Percentiles rank a stretch among this genome's conserved stretches.
These are phyloP conservation scores for Raphidocelis subcapitata DNA, from an alignment of 139 green algal species.

Conservation along the genomic window DNA sequence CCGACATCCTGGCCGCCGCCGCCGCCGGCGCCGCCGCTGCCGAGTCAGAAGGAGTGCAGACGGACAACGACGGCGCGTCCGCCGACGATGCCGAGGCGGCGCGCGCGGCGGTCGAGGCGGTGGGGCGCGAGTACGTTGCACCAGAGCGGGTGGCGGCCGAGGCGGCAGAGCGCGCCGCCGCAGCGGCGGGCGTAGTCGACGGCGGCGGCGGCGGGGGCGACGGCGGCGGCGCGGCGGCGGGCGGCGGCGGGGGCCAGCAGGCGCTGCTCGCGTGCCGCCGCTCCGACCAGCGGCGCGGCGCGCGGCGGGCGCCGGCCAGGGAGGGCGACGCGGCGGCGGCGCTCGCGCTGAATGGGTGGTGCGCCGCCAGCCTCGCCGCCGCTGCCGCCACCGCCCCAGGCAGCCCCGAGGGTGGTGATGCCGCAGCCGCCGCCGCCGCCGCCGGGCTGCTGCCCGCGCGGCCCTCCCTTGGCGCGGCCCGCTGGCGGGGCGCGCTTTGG, in stretches of 20 bases:
- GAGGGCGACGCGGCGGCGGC: background rate
- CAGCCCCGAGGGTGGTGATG: background rate
- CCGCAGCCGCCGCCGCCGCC: slow-evolving; percentile 14
- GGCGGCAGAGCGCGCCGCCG: background rate
- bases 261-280: too few relatives aligned
- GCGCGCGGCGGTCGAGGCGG: too few relatives aligned
- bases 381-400: background rate
- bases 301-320: too few relatives aligned
- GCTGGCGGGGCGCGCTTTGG: slow-evolving; percentile 25
- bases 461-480: slow-evolving; percentile 12
- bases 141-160: background rate
- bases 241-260: background rate
- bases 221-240: background rate
- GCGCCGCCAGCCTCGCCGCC: slow-evolving; percentile 28
- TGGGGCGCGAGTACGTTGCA: too few relatives aligned
- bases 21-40: background rate
- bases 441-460: too few relatives aligned
- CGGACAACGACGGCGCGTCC: too few relatives aligned
- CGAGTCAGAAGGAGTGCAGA: too few relatives aligned
- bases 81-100: too few relatives aligned
- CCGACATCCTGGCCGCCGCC: slow-evolving; percentile 30
- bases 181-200: background rate
- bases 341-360: slow-evolving; percentile 35
- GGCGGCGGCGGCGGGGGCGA: slow-evolving; percentile 9
- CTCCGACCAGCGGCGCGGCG: too few relatives aligned